phyloP scores from a whole-genome alignment of 2,329 filamentous ascomycete genomes.

The Aspergillus terreus region DNA sequence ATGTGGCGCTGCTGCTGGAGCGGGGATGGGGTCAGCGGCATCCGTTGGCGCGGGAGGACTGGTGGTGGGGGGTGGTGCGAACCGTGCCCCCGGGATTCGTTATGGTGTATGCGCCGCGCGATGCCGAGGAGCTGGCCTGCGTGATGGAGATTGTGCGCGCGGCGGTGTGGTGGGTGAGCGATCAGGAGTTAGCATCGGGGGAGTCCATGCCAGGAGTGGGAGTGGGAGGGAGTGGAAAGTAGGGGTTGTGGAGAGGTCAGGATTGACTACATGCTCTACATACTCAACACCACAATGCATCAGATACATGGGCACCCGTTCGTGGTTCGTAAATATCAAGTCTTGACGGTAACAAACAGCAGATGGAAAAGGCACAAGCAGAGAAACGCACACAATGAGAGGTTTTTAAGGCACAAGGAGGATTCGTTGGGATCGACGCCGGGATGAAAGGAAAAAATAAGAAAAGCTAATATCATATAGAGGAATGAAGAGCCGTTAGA shows the following conservation, averaged over 20 bases:
- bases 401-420: conserved; percentile 23
- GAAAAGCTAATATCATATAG: conserved; percentile 41
- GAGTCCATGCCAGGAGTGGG: no score
- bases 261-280: conserved; percentile 7
- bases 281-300: conserved; percentile 1
- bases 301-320: conserved; percentile 4
- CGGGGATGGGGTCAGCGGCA: conserved; percentile 75
- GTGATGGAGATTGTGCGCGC: conserved; percentile 69
- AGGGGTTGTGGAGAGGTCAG: not conserved
- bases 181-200: conserved; percentile 9
- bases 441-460: conserved; percentile 30
- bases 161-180: conserved; percentile 61
- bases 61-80: conserved; percentile 57
- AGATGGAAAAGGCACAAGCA: conserved; percentile 1
- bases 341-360: conserved; percentile 11
- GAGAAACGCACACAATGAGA: conserved; percentile 16
- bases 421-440: conserved; percentile 27
- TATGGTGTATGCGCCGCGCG: conserved; percentile 76
- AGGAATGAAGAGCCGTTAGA: conserved; percentile 37
- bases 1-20: conserved; percentile 67
- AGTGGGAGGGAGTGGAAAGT: not conserved
- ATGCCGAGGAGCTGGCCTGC: conserved; percentile 63
- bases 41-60: conserved; percentile 51
- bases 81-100: conserved; percentile 73
- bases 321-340: conserved; percentile 13